Evolutionary conservation across 1,284 basidiomycete genomes (phyloP).

Genomic region (Boletus subluridellus): DNA sequence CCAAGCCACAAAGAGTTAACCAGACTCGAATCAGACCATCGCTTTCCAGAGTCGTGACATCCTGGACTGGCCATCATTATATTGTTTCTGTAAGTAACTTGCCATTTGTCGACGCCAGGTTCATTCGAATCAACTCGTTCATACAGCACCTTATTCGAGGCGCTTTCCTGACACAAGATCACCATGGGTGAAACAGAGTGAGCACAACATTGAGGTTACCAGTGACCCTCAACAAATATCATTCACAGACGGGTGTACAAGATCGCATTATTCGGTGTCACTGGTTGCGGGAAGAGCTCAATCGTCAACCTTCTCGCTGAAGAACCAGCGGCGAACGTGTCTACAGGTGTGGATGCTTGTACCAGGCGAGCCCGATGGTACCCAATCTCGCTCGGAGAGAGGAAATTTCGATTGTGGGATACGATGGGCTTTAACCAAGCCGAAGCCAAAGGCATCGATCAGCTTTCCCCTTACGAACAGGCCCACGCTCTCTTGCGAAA

Average conservation of each 20-base stretch:
- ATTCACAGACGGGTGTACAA: conserved; percentile 25
- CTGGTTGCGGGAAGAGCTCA: conserved; percentile 30
- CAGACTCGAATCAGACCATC: background rate
- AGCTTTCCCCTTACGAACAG: conserved; percentile 27
- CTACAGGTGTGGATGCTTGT: conserved; percentile 24
- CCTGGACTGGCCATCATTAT: background rate
- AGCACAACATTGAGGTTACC: conserved; percentile 9
- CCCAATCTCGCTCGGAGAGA: conserved; percentile 20
- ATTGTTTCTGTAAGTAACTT: conserved; percentile 9
- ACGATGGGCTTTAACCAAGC: conserved; percentile 30
- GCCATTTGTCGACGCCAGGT: background rate
- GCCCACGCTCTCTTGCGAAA: conserved; percentile 26
- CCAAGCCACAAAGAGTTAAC: background rate
- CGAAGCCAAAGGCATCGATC: conserved; percentile 17
- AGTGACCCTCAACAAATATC: conserved; percentile 4
- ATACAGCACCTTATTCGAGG: background rate
- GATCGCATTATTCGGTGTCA: conserved; percentile 27
- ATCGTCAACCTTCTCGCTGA: conserved; percentile 29
- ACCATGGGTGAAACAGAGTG: conserved; percentile 18
- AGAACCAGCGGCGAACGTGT: conserved; percentile 21
- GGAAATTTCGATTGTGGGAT: conserved; percentile 32
- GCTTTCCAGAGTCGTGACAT: background rate
- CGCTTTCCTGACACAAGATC: background rate
- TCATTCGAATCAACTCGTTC: background rate
- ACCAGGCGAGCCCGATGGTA: conserved; percentile 31